phyloP scores from a whole-genome alignment of 768 basidiomycete species.

The Trametes cinnabarina region DNA sequence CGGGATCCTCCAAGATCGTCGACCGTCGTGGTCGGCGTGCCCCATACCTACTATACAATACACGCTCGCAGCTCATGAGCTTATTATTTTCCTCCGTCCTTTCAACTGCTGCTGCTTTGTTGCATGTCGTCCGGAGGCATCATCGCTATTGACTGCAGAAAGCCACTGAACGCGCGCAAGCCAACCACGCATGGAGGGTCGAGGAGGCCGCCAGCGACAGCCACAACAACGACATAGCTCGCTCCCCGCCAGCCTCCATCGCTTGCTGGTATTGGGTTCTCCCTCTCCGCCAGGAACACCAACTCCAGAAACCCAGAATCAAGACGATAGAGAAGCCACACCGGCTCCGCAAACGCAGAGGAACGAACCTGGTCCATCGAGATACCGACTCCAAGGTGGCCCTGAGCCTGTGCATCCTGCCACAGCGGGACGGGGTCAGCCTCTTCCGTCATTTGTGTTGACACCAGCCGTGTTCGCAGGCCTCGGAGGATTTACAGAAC shows the following conservation, averaged over 20 bases:
- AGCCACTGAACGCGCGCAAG: conserved; percentile 1
- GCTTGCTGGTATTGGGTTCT: conserved; percentile 11
- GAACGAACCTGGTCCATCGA: background rate
- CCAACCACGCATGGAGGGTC: conserved; percentile 14
- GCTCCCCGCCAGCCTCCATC: conserved; percentile 18
- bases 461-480: background rate
- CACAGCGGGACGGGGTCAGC: background rate
- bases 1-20: conserved; percentile 2
- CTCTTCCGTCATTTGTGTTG: conserved; percentile 7
- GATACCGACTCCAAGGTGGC: background rate
- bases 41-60: background rate
- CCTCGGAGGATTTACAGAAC: background rate
- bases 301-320: background rate
- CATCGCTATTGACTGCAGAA: conserved; percentile 5
- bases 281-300: conserved; percentile 3
- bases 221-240: conserved; percentile 17
- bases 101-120: conserved; percentile 9
- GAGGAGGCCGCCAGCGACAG: conserved; percentile 13
- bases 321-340: background rate
- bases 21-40: background rate
- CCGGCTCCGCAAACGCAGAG: background rate
- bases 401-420: conserved; percentile 2
- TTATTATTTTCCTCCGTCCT: conserved; percentile 10
- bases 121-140: conserved; percentile 6
- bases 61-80: conserved; percentile 16